phyloP scores from a whole-genome alignment of 257 asterid genomes.

The Solanum medicagineum region DNA sequence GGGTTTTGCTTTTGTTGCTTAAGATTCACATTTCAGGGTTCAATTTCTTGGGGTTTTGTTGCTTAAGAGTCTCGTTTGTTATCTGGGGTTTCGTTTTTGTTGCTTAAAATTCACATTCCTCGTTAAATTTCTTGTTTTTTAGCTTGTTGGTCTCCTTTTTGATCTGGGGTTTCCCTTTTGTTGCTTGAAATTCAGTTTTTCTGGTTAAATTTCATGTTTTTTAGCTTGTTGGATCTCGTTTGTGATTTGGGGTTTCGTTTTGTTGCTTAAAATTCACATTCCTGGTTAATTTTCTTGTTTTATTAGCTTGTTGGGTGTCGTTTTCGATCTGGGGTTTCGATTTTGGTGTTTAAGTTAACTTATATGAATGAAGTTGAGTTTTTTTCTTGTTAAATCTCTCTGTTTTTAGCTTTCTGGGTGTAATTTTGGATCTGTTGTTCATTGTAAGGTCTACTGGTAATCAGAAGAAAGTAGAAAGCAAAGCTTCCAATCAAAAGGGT shows the following conservation, averaged over 20 bases:
- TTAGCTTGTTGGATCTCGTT: neutral
- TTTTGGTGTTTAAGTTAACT: neutral
- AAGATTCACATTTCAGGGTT: neutral
- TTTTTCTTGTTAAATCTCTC: neutral
- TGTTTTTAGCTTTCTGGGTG: neutral
- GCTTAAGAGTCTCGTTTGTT: neutral
- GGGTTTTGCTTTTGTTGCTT: neutral
- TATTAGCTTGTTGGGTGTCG: neutral
- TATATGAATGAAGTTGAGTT: neutral
- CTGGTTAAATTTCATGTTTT: neutral
- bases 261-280: neutral
- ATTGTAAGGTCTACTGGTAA: conserved; percentile 18
- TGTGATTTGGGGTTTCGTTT: neutral
- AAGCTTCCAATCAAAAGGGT: conserved; percentile 19
- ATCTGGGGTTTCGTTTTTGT: neutral
- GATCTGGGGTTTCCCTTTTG: neutral
- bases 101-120: neutral
- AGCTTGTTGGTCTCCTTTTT: neutral
- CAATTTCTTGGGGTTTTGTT: neutral
- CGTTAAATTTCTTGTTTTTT: neutral
- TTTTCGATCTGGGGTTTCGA: neutral
- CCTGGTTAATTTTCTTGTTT: neutral
- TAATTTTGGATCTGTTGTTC: neutral
- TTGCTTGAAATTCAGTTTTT: neutral
- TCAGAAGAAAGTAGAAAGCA: conserved; percentile 13